Conservation (phyloP, 495 filamentous ascomycete genomes). For the Pseudevernia furfuracea region DNA sequence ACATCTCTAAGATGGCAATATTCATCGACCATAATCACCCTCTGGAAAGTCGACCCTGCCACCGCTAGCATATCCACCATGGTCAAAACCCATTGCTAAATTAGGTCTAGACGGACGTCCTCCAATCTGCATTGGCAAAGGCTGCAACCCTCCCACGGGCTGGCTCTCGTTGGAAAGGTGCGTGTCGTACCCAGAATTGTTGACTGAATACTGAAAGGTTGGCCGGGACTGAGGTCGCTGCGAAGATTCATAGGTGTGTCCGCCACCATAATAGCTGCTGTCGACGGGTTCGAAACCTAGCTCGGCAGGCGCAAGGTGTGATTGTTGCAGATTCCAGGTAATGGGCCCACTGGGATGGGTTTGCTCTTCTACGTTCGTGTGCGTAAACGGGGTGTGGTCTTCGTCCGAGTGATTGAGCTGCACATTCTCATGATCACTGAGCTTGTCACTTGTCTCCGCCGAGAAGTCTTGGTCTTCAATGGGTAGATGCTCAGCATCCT, state of each 20-base stretch:
- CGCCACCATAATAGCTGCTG: slow-evolving; percentile 39
- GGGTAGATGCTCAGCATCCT: slow-evolving; percentile 41
- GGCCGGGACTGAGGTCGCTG: background rate
- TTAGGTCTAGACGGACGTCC: slow-evolving; percentile 16
- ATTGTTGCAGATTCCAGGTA: slow-evolving; percentile 1
- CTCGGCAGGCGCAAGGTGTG: slow-evolving; percentile 29
- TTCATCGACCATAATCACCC: slow-evolving; percentile 18
- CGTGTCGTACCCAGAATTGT: background rate
- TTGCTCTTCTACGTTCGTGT: slow-evolving; percentile 4
- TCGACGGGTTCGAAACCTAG: slow-evolving; percentile 37
- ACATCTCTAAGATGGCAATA: background rate
- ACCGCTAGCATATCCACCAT: slow-evolving; percentile 19
- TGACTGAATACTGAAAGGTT: background rate
- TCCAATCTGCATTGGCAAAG: background rate
- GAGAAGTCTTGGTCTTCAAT: slow-evolving; percentile 50
- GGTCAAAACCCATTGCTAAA: slow-evolving; percentile 14
- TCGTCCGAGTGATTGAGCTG: background rate
- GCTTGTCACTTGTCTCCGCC: slow-evolving; percentile 42
- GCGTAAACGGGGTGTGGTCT: background rate
- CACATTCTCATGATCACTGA: slow-evolving; percentile 40
- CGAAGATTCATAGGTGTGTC: background rate
- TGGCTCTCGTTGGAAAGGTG: background rate
- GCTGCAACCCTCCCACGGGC: background rate
- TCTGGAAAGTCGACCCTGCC: slow-evolving; percentile 18
- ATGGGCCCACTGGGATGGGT: slow-evolving; percentile 3